A percentile compares a stretch with the other conserved stretches of the same genome.
Conservation (phyloP, 2,329 filamentous ascomycete genomes). For the Curvularia eragrostidis region DNA sequence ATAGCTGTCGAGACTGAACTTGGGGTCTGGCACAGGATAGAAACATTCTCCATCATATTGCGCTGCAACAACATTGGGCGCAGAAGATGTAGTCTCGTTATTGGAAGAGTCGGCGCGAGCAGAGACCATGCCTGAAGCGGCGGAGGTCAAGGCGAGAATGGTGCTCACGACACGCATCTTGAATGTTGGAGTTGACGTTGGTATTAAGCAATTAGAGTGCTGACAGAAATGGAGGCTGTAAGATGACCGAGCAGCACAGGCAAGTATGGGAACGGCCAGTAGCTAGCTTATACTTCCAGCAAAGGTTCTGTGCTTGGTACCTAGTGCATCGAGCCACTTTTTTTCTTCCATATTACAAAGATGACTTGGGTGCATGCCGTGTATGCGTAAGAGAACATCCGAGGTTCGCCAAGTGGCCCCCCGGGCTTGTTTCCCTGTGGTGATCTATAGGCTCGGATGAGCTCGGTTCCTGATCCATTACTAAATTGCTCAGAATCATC, state of each 20-base stretch:
- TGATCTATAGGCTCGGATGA: slow-evolving; percentile 18
- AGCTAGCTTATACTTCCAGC: not conserved
- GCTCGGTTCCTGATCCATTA: slow-evolving; percentile 10
- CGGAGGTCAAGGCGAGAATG: slow-evolving; percentile 26
- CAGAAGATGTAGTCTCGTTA: slow-evolving; percentile 16
- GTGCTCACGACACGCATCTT: slow-evolving; percentile 30
- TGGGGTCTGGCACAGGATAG: slow-evolving; percentile 35
- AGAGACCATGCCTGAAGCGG: slow-evolving; percentile 22
- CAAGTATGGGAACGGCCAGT: not conserved
- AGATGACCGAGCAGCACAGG: not conserved
- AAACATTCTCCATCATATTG: slow-evolving; percentile 39
- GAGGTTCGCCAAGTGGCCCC: slow-evolving; percentile 6
- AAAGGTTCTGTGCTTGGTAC: not conserved
- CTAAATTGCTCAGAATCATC: not conserved
- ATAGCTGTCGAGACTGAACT: slow-evolving; percentile 37
- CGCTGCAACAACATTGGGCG: slow-evolving; percentile 27
- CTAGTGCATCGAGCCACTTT: not conserved
- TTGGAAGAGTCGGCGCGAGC: slow-evolving; percentile 18
- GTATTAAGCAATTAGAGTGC: not conserved
- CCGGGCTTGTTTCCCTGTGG: slow-evolving; percentile 8
- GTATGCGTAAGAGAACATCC: not conserved
- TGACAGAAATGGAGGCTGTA: not conserved
- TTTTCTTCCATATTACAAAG: not conserved
- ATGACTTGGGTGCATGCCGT: not conserved
- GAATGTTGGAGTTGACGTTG: not conserved